Evolutionary conservation across 2,329 filamentous ascomycete genomes (phyloP).

Genomic region (Cryphonectria parasitica): DNA sequence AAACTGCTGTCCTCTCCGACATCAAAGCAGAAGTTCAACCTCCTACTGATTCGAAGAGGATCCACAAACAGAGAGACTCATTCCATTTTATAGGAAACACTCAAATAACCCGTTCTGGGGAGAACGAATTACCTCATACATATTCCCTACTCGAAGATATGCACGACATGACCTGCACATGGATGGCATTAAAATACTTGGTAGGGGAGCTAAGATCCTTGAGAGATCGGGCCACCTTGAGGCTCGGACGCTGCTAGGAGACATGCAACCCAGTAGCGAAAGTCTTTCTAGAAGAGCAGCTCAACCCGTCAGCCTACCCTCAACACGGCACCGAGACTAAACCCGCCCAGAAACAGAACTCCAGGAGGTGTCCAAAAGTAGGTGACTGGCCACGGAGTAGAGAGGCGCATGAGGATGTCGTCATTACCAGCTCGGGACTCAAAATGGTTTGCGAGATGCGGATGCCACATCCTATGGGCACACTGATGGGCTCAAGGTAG

Average conservation of each 20-base stretch:
- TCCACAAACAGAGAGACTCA: background rate
- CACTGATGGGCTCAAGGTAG: background rate
- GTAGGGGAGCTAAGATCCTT: background rate
- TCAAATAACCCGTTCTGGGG: background rate
- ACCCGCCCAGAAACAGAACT: background rate
- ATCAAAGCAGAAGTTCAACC: background rate
- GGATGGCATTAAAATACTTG: background rate
- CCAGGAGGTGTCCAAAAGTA: background rate
- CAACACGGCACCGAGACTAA: background rate
- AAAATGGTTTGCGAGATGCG: background rate
- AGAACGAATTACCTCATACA: background rate
- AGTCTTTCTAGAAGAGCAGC: background rate
- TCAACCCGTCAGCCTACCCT: background rate
- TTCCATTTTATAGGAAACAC: background rate
- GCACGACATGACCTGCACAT: background rate
- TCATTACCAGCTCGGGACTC: background rate
- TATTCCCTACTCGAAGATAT: background rate
- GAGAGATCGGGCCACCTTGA: background rate
- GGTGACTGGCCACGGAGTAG: background rate
- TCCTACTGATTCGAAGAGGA: background rate
- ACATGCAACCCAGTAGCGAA: background rate
- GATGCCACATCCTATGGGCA: background rate
- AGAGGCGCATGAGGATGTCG: background rate
- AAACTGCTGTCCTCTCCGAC: background rate
- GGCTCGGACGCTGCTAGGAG: background rate